These are phyloP conservation scores for Corynespora cassiicola DNA, from an alignment of 2,329 filamentous ascomycete genomes.

Conservation along the genomic window DNA sequence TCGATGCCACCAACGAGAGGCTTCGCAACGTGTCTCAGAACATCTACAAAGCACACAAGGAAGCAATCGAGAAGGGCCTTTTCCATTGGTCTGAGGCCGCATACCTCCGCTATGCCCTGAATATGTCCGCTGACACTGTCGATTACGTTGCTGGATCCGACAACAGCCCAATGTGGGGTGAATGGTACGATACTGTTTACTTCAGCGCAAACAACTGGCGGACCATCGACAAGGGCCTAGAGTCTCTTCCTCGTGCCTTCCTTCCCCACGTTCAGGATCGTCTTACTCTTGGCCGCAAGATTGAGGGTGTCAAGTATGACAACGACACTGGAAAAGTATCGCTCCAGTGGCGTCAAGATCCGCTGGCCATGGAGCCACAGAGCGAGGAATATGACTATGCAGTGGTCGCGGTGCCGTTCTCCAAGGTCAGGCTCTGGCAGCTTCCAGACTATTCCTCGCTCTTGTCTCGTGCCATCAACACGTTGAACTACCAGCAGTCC, in stretches of 20 bases:
- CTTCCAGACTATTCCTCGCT: conserved; percentile 62
- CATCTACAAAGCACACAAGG: conserved; percentile 61
- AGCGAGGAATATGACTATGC: conserved; percentile 69
- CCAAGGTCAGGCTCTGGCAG: conserved; percentile 67
- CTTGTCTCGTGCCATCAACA: conserved; percentile 55
- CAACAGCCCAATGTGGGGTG: conserved; percentile 54
- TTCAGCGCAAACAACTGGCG: conserved; percentile 66
- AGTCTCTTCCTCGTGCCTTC: conserved; percentile 67
- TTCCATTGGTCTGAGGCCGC: conserved; percentile 71
- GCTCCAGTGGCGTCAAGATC: conserved; percentile 63
- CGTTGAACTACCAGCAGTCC: conserved; percentile 57
- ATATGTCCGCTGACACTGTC: conserved; percentile 61
- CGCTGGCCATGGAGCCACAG: conserved; percentile 49
- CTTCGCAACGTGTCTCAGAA: conserved; percentile 53
- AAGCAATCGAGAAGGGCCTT: conserved; percentile 60
- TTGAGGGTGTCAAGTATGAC: conserved; percentile 64
- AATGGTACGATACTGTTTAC: conserved; percentile 64
- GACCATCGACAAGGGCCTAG: conserved; percentile 70
- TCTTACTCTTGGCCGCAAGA: conserved; percentile 62
- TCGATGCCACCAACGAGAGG: conserved; percentile 23
- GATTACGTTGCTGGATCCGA: conserved; percentile 47
- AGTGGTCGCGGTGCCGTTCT: conserved; percentile 70
- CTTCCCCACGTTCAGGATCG: conserved; percentile 65
- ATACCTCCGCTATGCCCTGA: conserved; percentile 66
- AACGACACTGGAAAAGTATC: conserved; percentile 60